These are phyloP conservation scores for Trametes elegans DNA, from an alignment of 768 basidiomycete genomes.

Conservation along the genomic window DNA sequence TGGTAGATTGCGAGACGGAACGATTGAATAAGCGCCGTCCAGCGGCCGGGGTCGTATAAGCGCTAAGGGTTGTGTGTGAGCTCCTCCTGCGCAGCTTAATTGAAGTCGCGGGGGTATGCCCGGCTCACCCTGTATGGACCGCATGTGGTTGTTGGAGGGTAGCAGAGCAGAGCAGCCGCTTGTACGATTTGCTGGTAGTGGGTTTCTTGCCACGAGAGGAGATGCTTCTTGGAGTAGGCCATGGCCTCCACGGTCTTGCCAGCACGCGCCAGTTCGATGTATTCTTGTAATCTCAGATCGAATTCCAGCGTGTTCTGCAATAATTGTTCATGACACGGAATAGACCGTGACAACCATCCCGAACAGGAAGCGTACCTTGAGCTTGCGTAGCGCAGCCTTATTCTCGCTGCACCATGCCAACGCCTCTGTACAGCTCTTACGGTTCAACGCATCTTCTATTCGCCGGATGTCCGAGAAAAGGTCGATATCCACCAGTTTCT, in stretches of 20 bases:
- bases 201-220: constrained; percentile 79
- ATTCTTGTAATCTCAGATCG: constrained; percentile 92
- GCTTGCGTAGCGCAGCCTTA: constrained; percentile 86
- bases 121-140: constrained; percentile 72
- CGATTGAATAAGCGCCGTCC: constrained; percentile 68
- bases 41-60: constrained; percentile 78
- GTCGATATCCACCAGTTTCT: constrained; percentile 90
- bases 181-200: constrained; percentile 77
- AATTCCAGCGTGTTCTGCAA: constrained; percentile 91
- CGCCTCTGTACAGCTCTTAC: constrained; percentile 83
- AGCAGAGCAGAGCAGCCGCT: constrained; percentile 75
- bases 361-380: constrained; percentile 54
- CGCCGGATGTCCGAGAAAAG: constrained; percentile 86
- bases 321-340: neutral
- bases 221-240: constrained; percentile 76
- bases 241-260: constrained; percentile 74
- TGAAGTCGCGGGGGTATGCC: neutral
- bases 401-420: constrained; percentile 97
- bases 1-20: constrained; percentile 88
- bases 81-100: neutral
- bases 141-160: constrained; percentile 65
- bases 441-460: constrained; percentile 77
- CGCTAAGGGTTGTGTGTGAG: constrained; percentile 45
- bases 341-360: neutral
- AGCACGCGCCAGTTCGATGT: constrained; percentile 83